These are phyloP conservation scores for Cyathus striatus DNA, from an alignment of 768 basidiomycete genomes.

Conservation along the genomic window DNA sequence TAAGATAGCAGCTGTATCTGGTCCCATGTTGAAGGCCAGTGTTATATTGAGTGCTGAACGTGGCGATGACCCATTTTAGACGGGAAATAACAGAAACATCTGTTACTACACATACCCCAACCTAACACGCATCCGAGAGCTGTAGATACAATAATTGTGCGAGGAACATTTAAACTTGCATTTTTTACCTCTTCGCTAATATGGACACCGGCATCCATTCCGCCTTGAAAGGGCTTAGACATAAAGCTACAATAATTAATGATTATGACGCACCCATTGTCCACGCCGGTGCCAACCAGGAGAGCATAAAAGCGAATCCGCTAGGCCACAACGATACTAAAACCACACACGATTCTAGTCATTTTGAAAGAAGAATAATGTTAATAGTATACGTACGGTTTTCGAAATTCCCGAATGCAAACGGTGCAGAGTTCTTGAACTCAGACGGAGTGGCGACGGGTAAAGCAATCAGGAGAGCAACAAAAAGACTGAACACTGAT, in stretches of 20 bases:
- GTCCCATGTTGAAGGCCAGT: conserved; percentile 45
- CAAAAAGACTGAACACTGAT: conserved; percentile 17
- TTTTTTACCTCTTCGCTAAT: conserved; percentile 52
- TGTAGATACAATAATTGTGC: conserved; percentile 42
- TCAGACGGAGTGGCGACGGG: conserved; percentile 29
- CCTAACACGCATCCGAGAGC: conserved; percentile 38
- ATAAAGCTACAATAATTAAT: conserved; percentile 18
- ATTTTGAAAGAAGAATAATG: not conserved
- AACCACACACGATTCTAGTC: conserved; percentile 4
- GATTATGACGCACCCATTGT: conserved; percentile 8
- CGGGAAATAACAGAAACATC: not conserved
- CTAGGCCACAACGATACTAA: conserved; percentile 34
- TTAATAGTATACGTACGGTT: conserved; percentile 19
- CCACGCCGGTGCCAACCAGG: conserved; percentile 13
- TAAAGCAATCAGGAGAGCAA: conserved; percentile 30
- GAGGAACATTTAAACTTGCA: conserved; percentile 47
- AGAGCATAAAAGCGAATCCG: conserved; percentile 40
- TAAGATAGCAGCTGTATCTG: conserved; percentile 33
- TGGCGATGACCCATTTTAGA: not conserved
- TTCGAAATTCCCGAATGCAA: conserved; percentile 27
- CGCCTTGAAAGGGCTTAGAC: conserved; percentile 32
- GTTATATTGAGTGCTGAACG: conserved; percentile 34
- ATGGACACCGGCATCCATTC: conserved; percentile 37
- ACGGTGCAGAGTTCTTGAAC: conserved; percentile 27
- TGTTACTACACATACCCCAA: conserved; percentile 25